These are phyloP conservation scores for Podospora appendiculata DNA, from an alignment of 495 filamentous ascomycete genomes.

Conservation along the genomic window DNA sequence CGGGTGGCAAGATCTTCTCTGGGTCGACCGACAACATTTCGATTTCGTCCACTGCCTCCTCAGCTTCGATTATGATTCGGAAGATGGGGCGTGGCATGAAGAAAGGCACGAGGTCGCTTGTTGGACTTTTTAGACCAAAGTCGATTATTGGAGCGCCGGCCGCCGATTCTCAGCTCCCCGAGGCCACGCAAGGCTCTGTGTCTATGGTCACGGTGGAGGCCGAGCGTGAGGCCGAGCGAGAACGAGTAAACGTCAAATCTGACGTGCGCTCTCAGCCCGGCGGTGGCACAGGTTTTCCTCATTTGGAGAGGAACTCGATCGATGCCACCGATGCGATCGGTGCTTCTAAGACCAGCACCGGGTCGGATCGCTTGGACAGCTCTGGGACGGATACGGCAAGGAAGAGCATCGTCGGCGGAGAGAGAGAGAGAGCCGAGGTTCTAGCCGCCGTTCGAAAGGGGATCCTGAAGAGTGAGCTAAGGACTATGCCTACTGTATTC, in stretches of 20 bases:
- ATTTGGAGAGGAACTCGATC: conserved; percentile 72
- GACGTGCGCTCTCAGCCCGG: conserved; percentile 60
- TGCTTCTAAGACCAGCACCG: conserved; percentile 18
- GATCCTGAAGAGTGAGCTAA: conserved; percentile 78
- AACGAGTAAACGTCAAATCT: conserved; percentile 71
- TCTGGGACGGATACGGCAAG: conserved; percentile 49
- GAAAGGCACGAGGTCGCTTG: conserved; percentile 79
- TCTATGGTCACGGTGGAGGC: conserved; percentile 96
- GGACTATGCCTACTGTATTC: not conserved
- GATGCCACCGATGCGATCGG: conserved; percentile 53
- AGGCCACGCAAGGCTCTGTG: conserved; percentile 67
- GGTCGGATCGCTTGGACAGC: conserved; percentile 43
- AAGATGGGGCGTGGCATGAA: conserved; percentile 99
- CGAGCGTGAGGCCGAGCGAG: conserved; percentile 85
- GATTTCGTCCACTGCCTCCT: conserved; percentile 95
- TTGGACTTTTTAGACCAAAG: conserved; percentile 92
- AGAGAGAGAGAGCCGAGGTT: conserved; percentile 84
- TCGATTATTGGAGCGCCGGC: conserved; percentile 72
- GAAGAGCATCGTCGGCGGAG: conserved; percentile 85
- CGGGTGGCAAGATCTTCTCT: conserved; percentile 76
- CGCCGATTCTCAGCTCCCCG: conserved; percentile 56
- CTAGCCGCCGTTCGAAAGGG: conserved; percentile 86
- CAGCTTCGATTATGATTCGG: conserved; percentile 96
- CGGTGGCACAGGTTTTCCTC: conserved; percentile 80
- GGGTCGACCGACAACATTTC: conserved; percentile 96